A percentile compares a stretch with the other conserved stretches of the same genome.
These are phyloP conservation scores for Dunaliella primolecta DNA, from an alignment of 139 green algal genomes.

Conservation along the genomic window DNA sequence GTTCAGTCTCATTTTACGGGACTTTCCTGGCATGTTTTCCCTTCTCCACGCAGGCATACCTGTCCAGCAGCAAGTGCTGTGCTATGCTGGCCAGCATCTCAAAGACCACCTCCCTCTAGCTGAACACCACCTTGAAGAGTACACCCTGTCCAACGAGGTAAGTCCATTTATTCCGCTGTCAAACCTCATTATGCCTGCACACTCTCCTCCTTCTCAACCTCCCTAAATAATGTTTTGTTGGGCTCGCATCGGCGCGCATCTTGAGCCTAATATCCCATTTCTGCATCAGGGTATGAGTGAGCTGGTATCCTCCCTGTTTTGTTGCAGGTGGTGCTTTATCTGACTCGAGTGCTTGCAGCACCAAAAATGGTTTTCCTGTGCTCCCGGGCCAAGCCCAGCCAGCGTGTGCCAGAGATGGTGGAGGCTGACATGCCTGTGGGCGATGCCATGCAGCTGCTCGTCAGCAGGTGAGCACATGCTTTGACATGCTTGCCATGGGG, in stretches of 20 bases:
- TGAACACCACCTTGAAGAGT: constrained; percentile 41
- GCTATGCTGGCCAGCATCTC: constrained; percentile 41
- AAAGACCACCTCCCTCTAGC: constrained; percentile 41
- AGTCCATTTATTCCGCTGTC: too few relatives aligned
- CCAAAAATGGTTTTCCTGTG: constrained; percentile 41
- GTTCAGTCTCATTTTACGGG: too few relatives aligned
- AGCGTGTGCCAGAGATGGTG: constrained; percentile 35
- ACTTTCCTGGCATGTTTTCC: constrained; percentile 5
- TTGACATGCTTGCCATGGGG: too few relatives aligned
- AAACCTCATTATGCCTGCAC: too few relatives aligned
- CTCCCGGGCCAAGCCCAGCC: constrained; percentile 18
- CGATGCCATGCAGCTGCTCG: constrained; percentile 27
- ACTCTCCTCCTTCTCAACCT: not conserved
- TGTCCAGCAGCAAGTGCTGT: constrained; percentile 44
- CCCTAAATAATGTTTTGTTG: not conserved
- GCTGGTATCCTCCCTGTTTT: too few relatives aligned
- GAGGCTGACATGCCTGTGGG: constrained; percentile 34
- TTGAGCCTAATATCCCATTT: too few relatives aligned
- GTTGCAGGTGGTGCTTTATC: constrained; percentile 46
- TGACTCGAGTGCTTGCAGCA: constrained; percentile 16
- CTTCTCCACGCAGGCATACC: constrained; percentile 33
- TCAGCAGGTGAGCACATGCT: constrained; percentile 25
- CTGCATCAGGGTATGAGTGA: too few relatives aligned
- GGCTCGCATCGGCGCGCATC: too few relatives aligned
- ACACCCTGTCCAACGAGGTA: constrained; percentile 47